phyloP scores from a whole-genome alignment of 2,329 filamentous ascomycete genomes.

The Penicillium sp. region DNA sequence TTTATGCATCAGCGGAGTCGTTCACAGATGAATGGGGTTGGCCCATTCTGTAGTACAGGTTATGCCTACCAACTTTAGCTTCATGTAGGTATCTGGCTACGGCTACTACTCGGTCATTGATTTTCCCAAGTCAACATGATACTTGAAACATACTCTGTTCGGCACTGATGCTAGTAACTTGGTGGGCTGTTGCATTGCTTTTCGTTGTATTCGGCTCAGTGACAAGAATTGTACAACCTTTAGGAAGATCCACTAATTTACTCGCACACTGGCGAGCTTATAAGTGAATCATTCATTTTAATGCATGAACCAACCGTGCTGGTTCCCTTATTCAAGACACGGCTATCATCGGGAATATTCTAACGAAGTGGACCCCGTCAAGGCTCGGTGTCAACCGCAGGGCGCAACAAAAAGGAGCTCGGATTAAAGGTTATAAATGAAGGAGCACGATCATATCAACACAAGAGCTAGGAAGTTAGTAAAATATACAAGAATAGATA shows the following conservation, averaged over 20 bases:
- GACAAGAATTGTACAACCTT: background rate
- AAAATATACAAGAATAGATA: background rate
- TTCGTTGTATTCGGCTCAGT: background rate
- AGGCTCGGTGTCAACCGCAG: constrained; percentile 1
- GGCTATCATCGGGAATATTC: constrained; percentile 14
- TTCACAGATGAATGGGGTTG: background rate
- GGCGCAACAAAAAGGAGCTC: background rate
- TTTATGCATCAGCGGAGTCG: too few species aligned
- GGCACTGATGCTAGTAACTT: background rate
- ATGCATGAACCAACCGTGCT: too few species aligned
- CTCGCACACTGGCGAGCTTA: background rate
- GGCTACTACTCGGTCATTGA: too few species aligned
- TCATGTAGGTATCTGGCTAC: background rate
- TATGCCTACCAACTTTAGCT: background rate
- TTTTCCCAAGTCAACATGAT: background rate
- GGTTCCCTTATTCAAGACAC: background rate
- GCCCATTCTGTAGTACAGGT: background rate
- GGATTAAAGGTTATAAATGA: background rate
- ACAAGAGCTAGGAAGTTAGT: background rate
- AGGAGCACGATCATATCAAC: background rate
- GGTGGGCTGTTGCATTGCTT: background rate
- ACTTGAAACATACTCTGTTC: background rate
- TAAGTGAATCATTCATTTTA: background rate
- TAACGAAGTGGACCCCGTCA: constrained; percentile 13
- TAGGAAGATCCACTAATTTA: background rate